phyloP scores from a whole-genome alignment of 768 basidiomycete species.

The Auriscalpium orientale region DNA sequence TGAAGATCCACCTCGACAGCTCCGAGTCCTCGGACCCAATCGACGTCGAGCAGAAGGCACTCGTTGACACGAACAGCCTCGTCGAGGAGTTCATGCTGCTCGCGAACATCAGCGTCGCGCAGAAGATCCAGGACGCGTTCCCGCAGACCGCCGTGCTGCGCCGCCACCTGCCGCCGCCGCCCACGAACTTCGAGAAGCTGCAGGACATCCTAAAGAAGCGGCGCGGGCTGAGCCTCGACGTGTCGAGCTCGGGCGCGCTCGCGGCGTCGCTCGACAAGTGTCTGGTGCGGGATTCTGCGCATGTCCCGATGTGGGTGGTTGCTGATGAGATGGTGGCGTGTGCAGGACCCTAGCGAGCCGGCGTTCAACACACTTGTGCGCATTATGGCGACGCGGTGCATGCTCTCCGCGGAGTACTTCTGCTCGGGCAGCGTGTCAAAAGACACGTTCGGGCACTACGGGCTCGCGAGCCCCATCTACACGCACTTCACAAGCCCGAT shows the following conservation, averaged over 20 bases:
- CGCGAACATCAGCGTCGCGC: slow-evolving; percentile 91
- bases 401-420: slow-evolving; percentile 98
- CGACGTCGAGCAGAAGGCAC: slow-evolving; percentile 93
- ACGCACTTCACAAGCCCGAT: slow-evolving; percentile 99
- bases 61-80: slow-evolving; percentile 88
- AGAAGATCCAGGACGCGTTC: slow-evolving; percentile 88
- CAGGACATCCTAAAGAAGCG: slow-evolving; percentile 88
- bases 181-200: slow-evolving; percentile 90
- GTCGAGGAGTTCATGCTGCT: slow-evolving; percentile 99
- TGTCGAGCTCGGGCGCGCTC: slow-evolving; percentile 84
- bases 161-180: slow-evolving; percentile 87
- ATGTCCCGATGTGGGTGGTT: slow-evolving; percentile 2
- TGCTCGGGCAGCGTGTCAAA: slow-evolving; percentile 88
- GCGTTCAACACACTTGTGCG: slow-evolving; percentile 96
- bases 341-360: slow-evolving; percentile 71
- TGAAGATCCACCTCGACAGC: slow-evolving; percentile 93
- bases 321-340: neutral
- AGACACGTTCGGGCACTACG: slow-evolving; percentile 95
- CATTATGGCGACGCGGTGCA: slow-evolving; percentile 98
- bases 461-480: slow-evolving; percentile 94
- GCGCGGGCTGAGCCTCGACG: slow-evolving; percentile 76
- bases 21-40: slow-evolving; percentile 92
- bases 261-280: slow-evolving; percentile 86
- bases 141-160: slow-evolving; percentile 92
- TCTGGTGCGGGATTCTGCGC: slow-evolving; percentile 42